Base-by-base conservation (phyloP, 306 rosid genomes). In the Clitoria ternatea region DNA sequence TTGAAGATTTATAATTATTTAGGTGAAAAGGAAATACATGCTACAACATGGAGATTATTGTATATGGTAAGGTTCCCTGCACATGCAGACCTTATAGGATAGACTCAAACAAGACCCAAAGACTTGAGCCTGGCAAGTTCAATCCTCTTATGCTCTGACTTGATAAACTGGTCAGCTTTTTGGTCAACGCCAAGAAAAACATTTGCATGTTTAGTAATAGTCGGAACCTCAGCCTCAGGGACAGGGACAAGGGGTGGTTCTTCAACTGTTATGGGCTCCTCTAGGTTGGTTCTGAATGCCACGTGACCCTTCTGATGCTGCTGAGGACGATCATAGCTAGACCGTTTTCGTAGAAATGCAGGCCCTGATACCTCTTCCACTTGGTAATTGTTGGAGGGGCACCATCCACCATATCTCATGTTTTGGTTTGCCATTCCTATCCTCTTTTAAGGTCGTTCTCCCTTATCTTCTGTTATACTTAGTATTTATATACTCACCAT, bases 121-220 rank as follows among this genome's bases (percentile, higher is more conserved):
- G 84, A 67, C 44, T 20, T 72, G 77, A 69, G 59, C 78, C 82
- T 79, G 43, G 59, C 44, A 18, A 69, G 4, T 26, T 66, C 73
- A 35, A 88, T 79, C 73, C 78, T 84, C 52, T 37, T 72, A 14
- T 82, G 86, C 75, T 85, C 83, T 2, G 17, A 12, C 57, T 61
- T 74, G 22, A 90, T 86, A 56, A 90, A 90, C 15, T 72, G 79
- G 0, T 61, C 91, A 12, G 92, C 96, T 84, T 74, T 83, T 22
- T 56, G 62, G 33, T 92, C 81, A 1, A 92, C 82, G 13, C 65
- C 66, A 26, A 70, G 32, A 7, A 18, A 48, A 36, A 4, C 61
- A 76, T 50, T 61, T 13, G 44, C 22, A 73, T n/a, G 20, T 48
- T 61, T 40, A 4, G 18, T 11, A 5, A n/a, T 5, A 5, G 15